Base-by-base conservation (phyloP, 768 basidiomycete species). In the Mycena albidolilacea region DNA sequence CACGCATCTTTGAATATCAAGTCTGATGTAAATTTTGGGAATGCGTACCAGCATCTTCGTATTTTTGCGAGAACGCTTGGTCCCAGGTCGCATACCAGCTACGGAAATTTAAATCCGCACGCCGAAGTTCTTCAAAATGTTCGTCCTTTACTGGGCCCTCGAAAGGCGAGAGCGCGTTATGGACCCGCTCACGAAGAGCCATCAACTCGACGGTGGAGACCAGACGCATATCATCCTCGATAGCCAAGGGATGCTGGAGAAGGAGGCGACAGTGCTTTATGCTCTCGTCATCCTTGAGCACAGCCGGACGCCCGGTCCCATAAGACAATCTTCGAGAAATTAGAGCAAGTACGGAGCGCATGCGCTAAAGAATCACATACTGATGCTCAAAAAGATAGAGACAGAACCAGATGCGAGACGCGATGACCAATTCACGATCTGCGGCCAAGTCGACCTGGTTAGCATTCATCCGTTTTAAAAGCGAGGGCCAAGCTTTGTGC, bases 131-230 rank as follows among this genome's bases (percentile, higher is more conserved):
- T 21, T 86, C 86, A 79, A 96, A 92, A 54, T 95, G 93, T 63
- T 88, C 87, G 38, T 94, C 92, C 72, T 80, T 82, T 38, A 97
- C 92, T 5, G 93, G 90, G 0, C 90, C 88, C 75, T 97, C 95
- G 54, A 90, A 89, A 19, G 94, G 92, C n/a, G 92, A 90, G 54
- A 98, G 84, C 19, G 91, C 89, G 79, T 97, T 94, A 78, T 96
- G 92, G 1, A 97, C 87, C 35, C 93, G 89, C 78, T 97, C 97
- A 71, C 97, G 91, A 73, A 97, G 90, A 39, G 91, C 91, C 89
- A 97, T 96, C 68, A 97, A 87, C 78, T 98, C 96, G 37, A 98
- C 96, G 2, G 95, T 97, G 4, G 97, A 97, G 14, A 98, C 95
- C 15, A 98, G 90, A 69, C 97, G 93, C 90, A 96, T 96, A 78